phyloP scores from a whole-genome alignment of 371 early-diverging fungal genomes.

The Mortierella sp. region DNA sequence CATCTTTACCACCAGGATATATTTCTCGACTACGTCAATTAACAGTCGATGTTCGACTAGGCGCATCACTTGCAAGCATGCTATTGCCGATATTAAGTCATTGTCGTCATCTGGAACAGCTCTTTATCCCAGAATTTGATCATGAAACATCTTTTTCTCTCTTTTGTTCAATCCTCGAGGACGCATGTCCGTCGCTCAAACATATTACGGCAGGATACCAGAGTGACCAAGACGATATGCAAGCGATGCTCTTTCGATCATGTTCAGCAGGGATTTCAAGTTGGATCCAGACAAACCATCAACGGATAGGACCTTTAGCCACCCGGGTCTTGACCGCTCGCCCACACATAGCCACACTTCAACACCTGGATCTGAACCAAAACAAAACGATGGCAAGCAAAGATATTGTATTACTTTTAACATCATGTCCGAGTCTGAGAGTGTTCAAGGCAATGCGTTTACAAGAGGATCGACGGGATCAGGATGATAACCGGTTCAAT shows the following conservation, averaged over 20 bases:
- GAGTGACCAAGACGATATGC: slow-evolving; percentile 13
- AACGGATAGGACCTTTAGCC: neutral
- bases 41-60: slow-evolving; percentile 14
- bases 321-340: slow-evolving; percentile 5
- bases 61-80: neutral
- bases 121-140: slow-evolving; percentile 10
- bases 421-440: slow-evolving; percentile 26
- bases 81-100: slow-evolving; percentile 16
- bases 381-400: slow-evolving; percentile 15
- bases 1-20: slow-evolving; percentile 8
- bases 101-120: slow-evolving; percentile 18
- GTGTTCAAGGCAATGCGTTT: slow-evolving; percentile 14
- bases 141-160: neutral
- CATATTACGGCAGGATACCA: slow-evolving; percentile 6
- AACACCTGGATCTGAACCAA: slow-evolving; percentile 9
- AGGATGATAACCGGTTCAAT: slow-evolving; percentile 9
- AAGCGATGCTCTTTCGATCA: slow-evolving; percentile 12
- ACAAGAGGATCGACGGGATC: neutral
- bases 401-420: slow-evolving; percentile 24
- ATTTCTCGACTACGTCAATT: slow-evolving; percentile 16
- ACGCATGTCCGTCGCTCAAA: slow-evolving; percentile 8
- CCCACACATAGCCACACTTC: slow-evolving; percentile 17
- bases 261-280: slow-evolving; percentile 2
- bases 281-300: neutral
- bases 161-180: slow-evolving; percentile 2